Evolutionary conservation across 768 basidiomycete genomes (phyloP), one percentile per base, ranked within the genome.

Genomic region (Lactarius trivialis): DNA sequence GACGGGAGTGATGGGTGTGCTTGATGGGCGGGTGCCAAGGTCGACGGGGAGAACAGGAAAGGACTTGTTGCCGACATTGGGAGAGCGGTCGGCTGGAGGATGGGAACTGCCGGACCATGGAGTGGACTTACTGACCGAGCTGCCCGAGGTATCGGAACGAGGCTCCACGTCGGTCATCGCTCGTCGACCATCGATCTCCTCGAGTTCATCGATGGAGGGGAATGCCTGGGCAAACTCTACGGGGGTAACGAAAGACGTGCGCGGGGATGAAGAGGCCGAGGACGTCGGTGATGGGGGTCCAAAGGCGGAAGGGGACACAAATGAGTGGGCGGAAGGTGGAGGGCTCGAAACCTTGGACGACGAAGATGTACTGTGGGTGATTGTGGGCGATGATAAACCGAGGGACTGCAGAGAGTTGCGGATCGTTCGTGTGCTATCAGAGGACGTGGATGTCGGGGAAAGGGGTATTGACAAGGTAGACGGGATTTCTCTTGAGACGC

Each of bases 201-300:
- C 83, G 32, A 91, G 74, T 70, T 91, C 88, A 68, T 88, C 84
- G 67, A 92, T 88, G 9, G 89, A 81, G 0, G 89, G 89, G 65
- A 91, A 92, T n/a, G 80, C 72, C 54, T 82, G 80, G 5, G 80
- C 73, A 68, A 90, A 89, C 36, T 83, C 84, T 8, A 80, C 75
- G n/a, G 85, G 65, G 41, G 78, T 76, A 9, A 72, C 63, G 60
- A 71, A 76, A 39, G 70, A 67, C 61, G 71, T 70, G 33, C 73
- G 81, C 4, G 85, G 84, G 11, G 85, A 86, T 2, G 86, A 84
- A 15, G 87, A 84, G 17, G 83, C 78, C 1, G 86, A 86, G 9
- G 88, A 85, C 2, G 82, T 78, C 4, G 89, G 89, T 1, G 90
- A 90, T 4, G 90, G 86, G 36, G 89, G 88, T 3, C 88, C 89